These are phyloP conservation scores for Excoecaria agallocha DNA, from an alignment of 345 rosid genomes.

Conservation along the genomic window DNA sequence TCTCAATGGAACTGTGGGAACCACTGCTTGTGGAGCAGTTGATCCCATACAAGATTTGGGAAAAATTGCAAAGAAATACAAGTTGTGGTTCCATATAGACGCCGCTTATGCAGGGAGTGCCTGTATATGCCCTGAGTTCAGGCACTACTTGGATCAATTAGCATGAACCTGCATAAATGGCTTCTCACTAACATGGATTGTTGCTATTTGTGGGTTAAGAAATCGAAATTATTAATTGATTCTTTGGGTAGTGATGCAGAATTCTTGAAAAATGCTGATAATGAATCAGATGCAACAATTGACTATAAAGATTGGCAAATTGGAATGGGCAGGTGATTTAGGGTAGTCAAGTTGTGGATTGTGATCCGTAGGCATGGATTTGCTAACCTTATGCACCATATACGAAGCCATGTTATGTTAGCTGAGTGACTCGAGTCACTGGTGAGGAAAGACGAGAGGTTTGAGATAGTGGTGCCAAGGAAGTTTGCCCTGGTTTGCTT, in stretches of 20 bases:
- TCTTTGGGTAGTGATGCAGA: conserved; percentile 18
- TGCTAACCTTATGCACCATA: conserved; percentile 20
- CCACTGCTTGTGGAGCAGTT: conserved; percentile 25
- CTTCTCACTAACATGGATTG: conserved; percentile 27
- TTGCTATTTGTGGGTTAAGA: conserved; percentile 22
- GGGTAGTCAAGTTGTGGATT: conserved; percentile 37
- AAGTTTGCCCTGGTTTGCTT: conserved; percentile 23
- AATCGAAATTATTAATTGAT: background rate
- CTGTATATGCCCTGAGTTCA: conserved; percentile 34
- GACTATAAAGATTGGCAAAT: conserved; percentile 44
- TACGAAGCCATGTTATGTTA: conserved; percentile 25
- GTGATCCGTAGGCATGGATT: conserved; percentile 34
- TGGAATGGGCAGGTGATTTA: conserved; percentile 29
- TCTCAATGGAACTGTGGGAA: conserved; percentile 32
- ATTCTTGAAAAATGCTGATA: conserved; percentile 10
- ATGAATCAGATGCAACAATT: conserved; percentile 1
- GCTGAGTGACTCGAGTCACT: conserved; percentile 18
- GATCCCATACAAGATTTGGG: conserved; percentile 25
- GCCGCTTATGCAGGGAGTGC: conserved; percentile 33
- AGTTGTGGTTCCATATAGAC: conserved; percentile 35
- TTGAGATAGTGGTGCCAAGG: conserved; percentile 21
- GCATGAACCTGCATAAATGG: conserved; percentile 31
- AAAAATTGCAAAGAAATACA: conserved; percentile 17
- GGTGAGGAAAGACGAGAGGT: conserved; percentile 23
- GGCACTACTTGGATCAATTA: conserved; percentile 24